These are phyloP conservation scores for Coprinellus micaceus DNA, from an alignment of 768 basidiomycete species.

Conservation along the genomic window DNA sequence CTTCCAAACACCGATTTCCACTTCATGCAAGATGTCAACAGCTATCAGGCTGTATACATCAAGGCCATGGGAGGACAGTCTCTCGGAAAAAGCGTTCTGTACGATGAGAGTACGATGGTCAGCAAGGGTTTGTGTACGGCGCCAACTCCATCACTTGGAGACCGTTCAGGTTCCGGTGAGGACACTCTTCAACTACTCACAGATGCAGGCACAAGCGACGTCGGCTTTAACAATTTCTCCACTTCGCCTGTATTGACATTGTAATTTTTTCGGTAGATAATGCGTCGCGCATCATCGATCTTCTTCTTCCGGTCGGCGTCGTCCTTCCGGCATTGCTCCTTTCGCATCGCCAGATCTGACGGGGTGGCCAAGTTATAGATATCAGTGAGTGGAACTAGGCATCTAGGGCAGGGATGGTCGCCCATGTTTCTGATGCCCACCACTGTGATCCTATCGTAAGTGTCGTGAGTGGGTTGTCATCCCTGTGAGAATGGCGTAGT, in stretches of 20 bases:
- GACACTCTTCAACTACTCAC: too few species aligned
- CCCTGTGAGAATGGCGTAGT: too few species aligned
- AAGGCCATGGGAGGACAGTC: conserved; percentile 16
- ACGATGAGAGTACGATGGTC: too few species aligned
- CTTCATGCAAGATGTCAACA: conserved; percentile 36
- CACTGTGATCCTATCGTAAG: too few species aligned
- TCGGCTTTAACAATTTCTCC: not conserved
- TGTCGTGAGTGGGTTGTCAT: too few species aligned
- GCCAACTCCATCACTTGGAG: too few species aligned
- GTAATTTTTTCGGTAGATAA: not conserved
- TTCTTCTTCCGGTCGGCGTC: not conserved
- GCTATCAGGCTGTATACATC: conserved; percentile 26
- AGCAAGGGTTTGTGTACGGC: not conserved
- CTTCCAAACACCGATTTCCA: conserved; percentile 38
- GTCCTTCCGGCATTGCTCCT: not conserved
- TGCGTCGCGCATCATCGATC: not conserved
- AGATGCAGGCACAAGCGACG: not conserved
- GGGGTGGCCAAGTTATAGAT: conserved; percentile 22
- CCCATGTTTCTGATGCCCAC: conserved; percentile 18
- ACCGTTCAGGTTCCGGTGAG: too few species aligned
- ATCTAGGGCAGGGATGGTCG: conserved; percentile 32
- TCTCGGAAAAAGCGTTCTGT: conserved; percentile 32
- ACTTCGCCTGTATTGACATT: not conserved
- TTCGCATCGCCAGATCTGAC: not conserved
- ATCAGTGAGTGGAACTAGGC: conserved; percentile 22